Conservation (phyloP, 768 basidiomycete species). For the Nevesoporus exiguus region DNA sequence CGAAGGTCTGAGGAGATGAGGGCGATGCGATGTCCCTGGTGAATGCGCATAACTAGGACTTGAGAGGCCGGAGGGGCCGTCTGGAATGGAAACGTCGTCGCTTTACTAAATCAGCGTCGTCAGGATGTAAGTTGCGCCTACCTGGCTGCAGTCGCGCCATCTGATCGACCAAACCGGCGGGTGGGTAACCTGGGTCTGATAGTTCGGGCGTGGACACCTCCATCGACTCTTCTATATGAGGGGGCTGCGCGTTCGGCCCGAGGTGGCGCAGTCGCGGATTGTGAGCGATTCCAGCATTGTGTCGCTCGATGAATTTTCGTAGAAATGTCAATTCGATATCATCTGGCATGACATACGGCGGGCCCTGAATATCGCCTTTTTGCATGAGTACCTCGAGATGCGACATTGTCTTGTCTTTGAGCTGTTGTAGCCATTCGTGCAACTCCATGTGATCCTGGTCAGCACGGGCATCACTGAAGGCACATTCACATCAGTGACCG, state of each 20-base stretch:
- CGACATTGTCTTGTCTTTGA: conserved; percentile 88
- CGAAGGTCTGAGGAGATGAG: conserved; percentile 43
- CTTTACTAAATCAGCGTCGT: conserved; percentile 3
- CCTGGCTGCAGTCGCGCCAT: conserved; percentile 36
- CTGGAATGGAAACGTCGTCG: conserved; percentile 13
- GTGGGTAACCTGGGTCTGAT: conserved; percentile 32
- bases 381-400: conserved; percentile 85
- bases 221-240: conserved; percentile 35
- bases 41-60: conserved; percentile 33
- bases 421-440: conserved; percentile 83
- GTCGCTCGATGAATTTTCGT: conserved; percentile 78
- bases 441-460: conserved; percentile 90
- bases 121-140: conserved; percentile 10
- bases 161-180: conserved; percentile 31
- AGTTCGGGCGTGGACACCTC: conserved; percentile 34
- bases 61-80: conserved; percentile 28
- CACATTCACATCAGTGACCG: conserved; percentile 7
- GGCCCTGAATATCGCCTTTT: conserved; percentile 81
- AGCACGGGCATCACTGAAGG: conserved; percentile 57
- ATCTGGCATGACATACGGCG: conserved; percentile 79
- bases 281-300: conserved; percentile 70
- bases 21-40: conserved; percentile 27
- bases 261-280: conserved; percentile 73
- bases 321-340: conserved; percentile 74
- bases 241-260: conserved; percentile 29